Evolutionary conservation across 2,329 filamentous ascomycete species (phyloP), one percentile per base, ranked within the genome.

Genomic region (Claviceps paspali): DNA sequence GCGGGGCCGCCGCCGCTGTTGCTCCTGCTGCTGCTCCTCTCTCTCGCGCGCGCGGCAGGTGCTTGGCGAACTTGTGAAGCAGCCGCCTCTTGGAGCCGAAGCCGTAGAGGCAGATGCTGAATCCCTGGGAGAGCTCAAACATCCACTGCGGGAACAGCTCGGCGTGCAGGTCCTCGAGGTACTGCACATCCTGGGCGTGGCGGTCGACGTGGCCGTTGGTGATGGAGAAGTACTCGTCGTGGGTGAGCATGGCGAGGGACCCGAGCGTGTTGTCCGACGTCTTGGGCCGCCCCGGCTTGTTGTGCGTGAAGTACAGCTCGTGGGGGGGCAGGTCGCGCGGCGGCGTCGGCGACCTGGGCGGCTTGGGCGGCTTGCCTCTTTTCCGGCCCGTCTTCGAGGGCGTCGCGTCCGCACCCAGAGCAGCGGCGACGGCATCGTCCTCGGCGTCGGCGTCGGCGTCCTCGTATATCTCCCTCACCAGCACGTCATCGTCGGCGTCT

Each of bases 251-350:
- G 4, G 74, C 66, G 24, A 92, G 64, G 4, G 79, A 76, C 1
- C 79, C 70, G 5, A 96, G 66, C 0, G 76, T 93, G 46, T 91
- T 91, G 52, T 83, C 81, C 2, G 87, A 95, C 0, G 88, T 94
- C 57, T 87, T 87, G 31, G 75, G 67, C 4, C 76, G 71, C 2
- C 84, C 86, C 0, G 83, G 77, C 33, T 84, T 79, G 53, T 93
- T 95, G 52, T 96, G 84, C 52, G 80, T 83, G 56, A 98, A 96
- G 62, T 92, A 98, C 46, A 82, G 73, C 56, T 96, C 91, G 52
- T 95, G 84, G 0, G 87, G 69, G 5, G 87, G 82, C 2, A 96
- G 68, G 49, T 94, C 74, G 36, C 76, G 71, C 14, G 88, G 84
- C 3, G 85, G 85, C 5, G 82, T 86, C 1, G 82, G 82, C 6